Evolutionary conservation across 2,329 filamentous ascomycete species (phyloP).

Genomic region (Verticillium dahliae): DNA sequence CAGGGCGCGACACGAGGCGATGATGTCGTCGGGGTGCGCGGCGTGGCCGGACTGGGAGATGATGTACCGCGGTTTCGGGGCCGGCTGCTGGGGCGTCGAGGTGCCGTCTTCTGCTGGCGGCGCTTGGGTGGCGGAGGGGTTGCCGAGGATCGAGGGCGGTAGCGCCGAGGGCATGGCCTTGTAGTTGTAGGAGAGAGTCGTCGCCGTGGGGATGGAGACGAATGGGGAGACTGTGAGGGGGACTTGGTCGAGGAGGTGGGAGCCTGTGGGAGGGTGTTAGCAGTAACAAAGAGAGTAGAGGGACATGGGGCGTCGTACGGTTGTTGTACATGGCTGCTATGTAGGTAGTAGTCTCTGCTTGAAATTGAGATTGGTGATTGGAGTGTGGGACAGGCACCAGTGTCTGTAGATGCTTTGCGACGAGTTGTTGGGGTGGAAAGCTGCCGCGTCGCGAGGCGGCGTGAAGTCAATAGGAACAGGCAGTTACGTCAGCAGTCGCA

Average conservation of each 20-base stretch:
- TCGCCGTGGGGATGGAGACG: conserved; percentile 79
- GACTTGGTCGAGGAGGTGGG: conserved; percentile 87
- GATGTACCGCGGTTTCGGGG: conserved; percentile 60
- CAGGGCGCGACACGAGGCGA: conserved; percentile 72
- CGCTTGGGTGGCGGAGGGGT: conserved; percentile 29
- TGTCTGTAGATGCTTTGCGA: not conserved
- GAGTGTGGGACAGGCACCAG: not conserved
- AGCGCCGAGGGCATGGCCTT: conserved; percentile 82
- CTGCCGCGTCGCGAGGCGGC: not conserved
- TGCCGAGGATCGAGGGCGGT: conserved; percentile 61
- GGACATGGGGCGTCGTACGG: conserved; percentile 17
- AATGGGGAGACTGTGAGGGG: conserved; percentile 93
- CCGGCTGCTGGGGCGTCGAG: not conserved
- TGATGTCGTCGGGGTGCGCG: conserved; percentile 81
- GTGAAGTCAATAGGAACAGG: not conserved
- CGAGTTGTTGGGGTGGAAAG: not conserved
- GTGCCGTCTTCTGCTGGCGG: conserved; percentile 22
- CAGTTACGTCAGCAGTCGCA: not conserved
- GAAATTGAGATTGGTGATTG: not conserved
- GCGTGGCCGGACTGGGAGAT: conserved; percentile 72
- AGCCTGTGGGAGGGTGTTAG: conserved; percentile 40
- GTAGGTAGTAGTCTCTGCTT: not conserved
- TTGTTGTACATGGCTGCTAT: conserved; percentile 17
- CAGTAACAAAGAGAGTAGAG: not conserved
- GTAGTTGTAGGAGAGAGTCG: conserved; percentile 93